Base-by-base conservation (phyloP, 805 yeast species). In the Saccharomycopsis babjevae region DNA sequence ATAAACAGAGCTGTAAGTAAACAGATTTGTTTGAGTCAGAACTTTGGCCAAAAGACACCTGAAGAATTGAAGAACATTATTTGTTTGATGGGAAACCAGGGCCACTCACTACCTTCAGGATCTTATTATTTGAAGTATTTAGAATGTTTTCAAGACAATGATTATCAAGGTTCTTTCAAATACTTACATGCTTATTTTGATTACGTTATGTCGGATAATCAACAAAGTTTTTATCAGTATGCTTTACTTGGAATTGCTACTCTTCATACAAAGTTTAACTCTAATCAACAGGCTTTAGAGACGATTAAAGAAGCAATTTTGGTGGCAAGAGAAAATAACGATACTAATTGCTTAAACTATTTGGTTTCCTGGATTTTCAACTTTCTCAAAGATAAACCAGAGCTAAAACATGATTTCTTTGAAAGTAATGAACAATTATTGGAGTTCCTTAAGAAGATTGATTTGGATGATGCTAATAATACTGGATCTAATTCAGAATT, bases 271-370 rank as follows among this genome's bases (percentile, higher is more conserved):
- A 81, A 80, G 58, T 88, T 86, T 69, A 83, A 84, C 34, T 83
- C 84, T 60, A 80, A 80, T 64, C 78, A 78, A 13, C 86, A 86
- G 62, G 96, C 97, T 0, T 70, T 89, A 15, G 78, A 85, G 65
- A 86, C 96, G 0, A 87, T 90, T 8, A 89, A 87, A 64, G 97
- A 91, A 70, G 94, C 97, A 0, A 86, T 90, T 1, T 77, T 87
- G 6, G 90, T 91, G 2, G 97, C 97, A 0, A 76, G 97, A 66
- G 97, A 91, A 67, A 85, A 86, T 66, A 84, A 84, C 64, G 97
- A 92, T 70, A 77, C 82, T 60, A 76, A 79, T 15, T 88, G 96
- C 30, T 76, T 90, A 50, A 86, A 88, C 32, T 84, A 84, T 66
- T 78, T 90, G 16, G 74, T 90, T 57, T 78, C 89, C 10, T 87